Conservation (phyloP, 106 monocot genomes). For the Allium fistulosum region DNA sequence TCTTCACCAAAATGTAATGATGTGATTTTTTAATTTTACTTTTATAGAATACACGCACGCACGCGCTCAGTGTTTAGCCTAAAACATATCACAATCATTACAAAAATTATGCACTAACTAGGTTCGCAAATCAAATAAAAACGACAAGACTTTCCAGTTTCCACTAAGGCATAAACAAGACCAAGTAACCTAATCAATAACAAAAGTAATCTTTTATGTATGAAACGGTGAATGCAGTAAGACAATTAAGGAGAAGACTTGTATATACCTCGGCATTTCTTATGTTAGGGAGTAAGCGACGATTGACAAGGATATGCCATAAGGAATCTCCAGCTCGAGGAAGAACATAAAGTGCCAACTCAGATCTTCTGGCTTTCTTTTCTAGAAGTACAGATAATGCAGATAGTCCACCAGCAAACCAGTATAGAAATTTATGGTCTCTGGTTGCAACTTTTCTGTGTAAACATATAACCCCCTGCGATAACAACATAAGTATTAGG, state of each 20-base stretch:
- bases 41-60: too few species aligned
- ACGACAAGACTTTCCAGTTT: too few species aligned
- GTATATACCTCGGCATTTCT: constrained; percentile 85
- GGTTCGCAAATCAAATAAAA: too few species aligned
- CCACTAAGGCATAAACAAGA: too few species aligned
- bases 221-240: too few species aligned
- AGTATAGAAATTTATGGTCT: constrained; percentile 89
- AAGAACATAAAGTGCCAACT: constrained; percentile 95
- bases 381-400: constrained; percentile 85
- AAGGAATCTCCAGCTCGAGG: constrained; percentile 94
- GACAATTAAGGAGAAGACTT: neutral
- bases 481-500: neutral
- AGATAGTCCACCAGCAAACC: constrained; percentile 81
- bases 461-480: constrained; percentile 70
- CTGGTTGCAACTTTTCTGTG: constrained; percentile 79
- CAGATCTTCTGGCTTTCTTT: constrained; percentile 83
- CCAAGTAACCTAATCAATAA: too few species aligned
- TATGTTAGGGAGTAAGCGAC: constrained; percentile 71
- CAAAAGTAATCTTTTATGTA: too few species aligned
- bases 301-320: constrained; percentile 90
- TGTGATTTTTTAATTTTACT: too few species aligned
- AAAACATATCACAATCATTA: too few species aligned
- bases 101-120: too few species aligned
- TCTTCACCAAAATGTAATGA: too few species aligned
- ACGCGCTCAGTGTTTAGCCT: too few species aligned